Conservation (phyloP, 176 grass and related monocot species). For the Neostapfia colusana region DNA sequence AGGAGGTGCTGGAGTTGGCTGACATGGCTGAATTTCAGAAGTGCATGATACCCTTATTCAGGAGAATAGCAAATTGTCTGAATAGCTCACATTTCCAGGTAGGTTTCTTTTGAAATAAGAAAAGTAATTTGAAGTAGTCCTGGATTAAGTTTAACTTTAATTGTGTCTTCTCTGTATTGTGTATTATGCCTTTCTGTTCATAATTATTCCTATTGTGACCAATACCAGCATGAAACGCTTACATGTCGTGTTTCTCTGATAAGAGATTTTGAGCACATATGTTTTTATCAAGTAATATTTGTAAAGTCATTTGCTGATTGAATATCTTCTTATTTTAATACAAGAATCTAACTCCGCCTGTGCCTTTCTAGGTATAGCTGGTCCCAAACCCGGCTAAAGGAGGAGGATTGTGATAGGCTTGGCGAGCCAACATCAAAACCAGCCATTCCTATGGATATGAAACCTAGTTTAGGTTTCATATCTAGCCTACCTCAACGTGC, state of each 20-base stretch:
- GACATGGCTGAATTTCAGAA: conserved; percentile 89
- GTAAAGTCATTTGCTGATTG: conserved; percentile 25
- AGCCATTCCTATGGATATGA: too few relatives aligned
- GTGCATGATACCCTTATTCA: conserved; percentile 79
- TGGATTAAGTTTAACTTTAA: neutral
- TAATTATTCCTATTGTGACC: neutral
- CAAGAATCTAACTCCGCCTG: too few relatives aligned
- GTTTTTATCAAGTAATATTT: conserved; percentile 33
- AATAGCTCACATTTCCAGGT: conserved; percentile 97
- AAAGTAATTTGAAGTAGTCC: conserved; percentile 19
- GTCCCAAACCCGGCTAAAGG: too few relatives aligned
- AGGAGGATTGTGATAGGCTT: too few relatives aligned
- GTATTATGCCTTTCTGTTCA: neutral
- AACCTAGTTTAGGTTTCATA: too few relatives aligned
- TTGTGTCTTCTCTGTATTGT: neutral
- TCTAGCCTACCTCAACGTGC: too few relatives aligned
- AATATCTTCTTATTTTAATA: conserved; percentile 38
- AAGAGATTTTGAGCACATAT: too few relatives aligned
- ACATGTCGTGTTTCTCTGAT: neutral
- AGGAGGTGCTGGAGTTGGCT: conserved; percentile 80
- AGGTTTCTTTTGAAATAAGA: conserved; percentile 32
- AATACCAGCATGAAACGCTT: conserved; percentile 19
- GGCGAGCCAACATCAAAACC: too few relatives aligned
- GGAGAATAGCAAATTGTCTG: conserved; percentile 67
- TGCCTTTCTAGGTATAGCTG: too few relatives aligned